Conservation (phyloP, 1,139 yeast species). For the Lodderomyces orthopsilosis region DNA sequence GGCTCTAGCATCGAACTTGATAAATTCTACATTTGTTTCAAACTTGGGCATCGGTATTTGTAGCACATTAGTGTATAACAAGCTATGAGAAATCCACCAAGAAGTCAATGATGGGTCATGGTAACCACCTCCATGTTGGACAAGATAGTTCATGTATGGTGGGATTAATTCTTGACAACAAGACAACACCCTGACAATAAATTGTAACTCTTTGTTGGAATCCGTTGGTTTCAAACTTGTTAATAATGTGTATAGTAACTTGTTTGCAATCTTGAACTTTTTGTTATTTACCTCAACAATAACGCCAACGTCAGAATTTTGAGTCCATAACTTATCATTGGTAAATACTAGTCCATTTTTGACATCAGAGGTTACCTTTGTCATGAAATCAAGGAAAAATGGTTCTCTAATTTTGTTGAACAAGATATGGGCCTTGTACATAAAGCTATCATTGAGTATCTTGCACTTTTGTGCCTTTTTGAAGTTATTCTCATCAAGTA, state of each 20-base stretch:
- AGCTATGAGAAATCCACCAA: slow-evolving; percentile 78
- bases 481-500: slow-evolving; percentile 60
- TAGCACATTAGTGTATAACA: slow-evolving; percentile 58
- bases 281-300: slow-evolving; percentile 42
- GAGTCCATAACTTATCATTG: slow-evolving; percentile 57
- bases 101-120: slow-evolving; percentile 74
- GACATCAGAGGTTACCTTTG: slow-evolving; percentile 48
- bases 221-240: slow-evolving; percentile 81
- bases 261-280: slow-evolving; percentile 61
- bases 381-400: slow-evolving; percentile 48
- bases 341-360: slow-evolving; percentile 62
- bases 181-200: slow-evolving; percentile 51
- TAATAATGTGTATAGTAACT: slow-evolving; percentile 60
- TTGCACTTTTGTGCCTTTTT: slow-evolving; percentile 70
- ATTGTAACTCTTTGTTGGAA: slow-evolving; percentile 57
- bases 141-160: slow-evolving; percentile 61
- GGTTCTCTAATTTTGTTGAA: slow-evolving; percentile 21
- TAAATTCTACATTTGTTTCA: slow-evolving; percentile 8
- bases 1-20: slow-evolving; percentile 17
- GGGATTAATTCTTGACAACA: slow-evolving; percentile 69
- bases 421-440: slow-evolving; percentile 56
- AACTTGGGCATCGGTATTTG: slow-evolving; percentile 49
- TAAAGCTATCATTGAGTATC: slow-evolving; percentile 74
- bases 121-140: slow-evolving; percentile 52
- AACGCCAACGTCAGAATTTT: slow-evolving; percentile 21